Percentiles rank a stretch among this genome's conserved stretches.
Evolutionary conservation across 345 rosid genomes (phyloP).

Genomic region (Corymbia maculata): DNA sequence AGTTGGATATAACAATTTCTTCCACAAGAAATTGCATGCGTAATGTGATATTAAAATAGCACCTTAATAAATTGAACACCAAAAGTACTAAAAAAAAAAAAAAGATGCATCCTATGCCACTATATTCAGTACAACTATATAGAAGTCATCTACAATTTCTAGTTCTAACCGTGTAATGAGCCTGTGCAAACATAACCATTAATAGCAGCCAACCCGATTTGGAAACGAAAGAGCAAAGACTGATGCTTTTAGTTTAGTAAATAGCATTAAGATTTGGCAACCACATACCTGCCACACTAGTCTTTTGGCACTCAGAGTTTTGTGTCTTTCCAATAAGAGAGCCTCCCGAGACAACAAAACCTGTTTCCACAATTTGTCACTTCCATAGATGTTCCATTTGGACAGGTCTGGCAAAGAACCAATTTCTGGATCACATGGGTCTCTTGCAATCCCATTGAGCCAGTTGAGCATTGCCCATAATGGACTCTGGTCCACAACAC

Average conservation of each 20-base stretch:
- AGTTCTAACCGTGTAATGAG: neutral
- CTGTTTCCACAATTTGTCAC: conserved; percentile 60
- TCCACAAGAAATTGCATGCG: neutral
- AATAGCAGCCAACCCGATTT: neutral
- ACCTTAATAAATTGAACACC: neutral
- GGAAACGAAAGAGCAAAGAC: neutral
- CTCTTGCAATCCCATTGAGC: conserved; percentile 43
- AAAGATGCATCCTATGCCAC: neutral
- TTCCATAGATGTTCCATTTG: conserved; percentile 47
- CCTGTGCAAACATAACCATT: neutral
- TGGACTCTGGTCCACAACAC: conserved; percentile 52
- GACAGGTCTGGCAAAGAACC: conserved; percentile 51
- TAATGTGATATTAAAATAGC: neutral
- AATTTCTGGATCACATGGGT: conserved; percentile 41
- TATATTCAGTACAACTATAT: neutral
- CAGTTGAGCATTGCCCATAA: conserved; percentile 29
- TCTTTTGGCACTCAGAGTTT: conserved; percentile 20
- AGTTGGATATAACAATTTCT: neutral
- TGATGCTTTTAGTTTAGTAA: neutral
- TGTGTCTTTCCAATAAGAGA: conserved; percentile 16
- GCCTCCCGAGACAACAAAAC: conserved; percentile 47
- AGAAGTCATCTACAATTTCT: neutral
- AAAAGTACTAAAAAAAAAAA: neutral
- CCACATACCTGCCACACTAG: conserved; percentile 38
- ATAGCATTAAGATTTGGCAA: neutral